Percentiles rank a stretch among this genome's conserved stretches.
Evolutionary conservation across 805 yeast genomes (phyloP).

Genomic region (Lipomyces kockii): DNA sequence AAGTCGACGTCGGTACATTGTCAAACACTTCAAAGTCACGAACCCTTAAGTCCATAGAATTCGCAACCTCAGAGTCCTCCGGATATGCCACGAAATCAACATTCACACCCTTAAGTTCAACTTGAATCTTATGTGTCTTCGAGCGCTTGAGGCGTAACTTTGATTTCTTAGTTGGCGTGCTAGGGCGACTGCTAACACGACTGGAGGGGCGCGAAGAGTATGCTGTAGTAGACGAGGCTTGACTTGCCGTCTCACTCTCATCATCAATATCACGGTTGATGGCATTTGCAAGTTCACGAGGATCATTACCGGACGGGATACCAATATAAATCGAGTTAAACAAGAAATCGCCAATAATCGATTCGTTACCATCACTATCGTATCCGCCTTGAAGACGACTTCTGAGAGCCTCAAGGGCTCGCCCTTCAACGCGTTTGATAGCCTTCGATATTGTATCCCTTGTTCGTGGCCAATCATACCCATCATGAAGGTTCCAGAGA

Average conservation of each 20-base stretch:
- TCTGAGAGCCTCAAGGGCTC: constrained; percentile 47
- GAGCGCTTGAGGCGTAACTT: constrained; percentile 71
- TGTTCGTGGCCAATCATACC: constrained; percentile 89
- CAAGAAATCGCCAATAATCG: constrained; percentile 62
- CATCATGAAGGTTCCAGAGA: constrained; percentile 68
- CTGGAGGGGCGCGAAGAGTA: constrained; percentile 14
- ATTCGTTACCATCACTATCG: constrained; percentile 31
- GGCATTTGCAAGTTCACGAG: constrained; percentile 46
- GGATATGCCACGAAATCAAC: constrained; percentile 53
- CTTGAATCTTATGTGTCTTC: constrained; percentile 58
- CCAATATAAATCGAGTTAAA: constrained; percentile 82
- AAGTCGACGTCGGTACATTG: constrained; percentile 82
- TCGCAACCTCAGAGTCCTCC: constrained; percentile 46
- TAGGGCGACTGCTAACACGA: constrained; percentile 12
- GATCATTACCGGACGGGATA: constrained; percentile 54
- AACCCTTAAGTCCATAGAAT: constrained; percentile 53
- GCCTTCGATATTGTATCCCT: constrained; percentile 68
- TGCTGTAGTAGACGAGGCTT: constrained; percentile 27
- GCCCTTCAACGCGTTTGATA: constrained; percentile 62
- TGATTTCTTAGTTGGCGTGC: constrained; percentile 30
- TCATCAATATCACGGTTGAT: constrained; percentile 60
- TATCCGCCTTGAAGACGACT: constrained; percentile 24
- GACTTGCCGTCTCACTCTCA: constrained; percentile 39
- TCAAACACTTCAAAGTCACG: constrained; percentile 68
- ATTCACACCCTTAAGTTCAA: constrained; percentile 61